These are phyloP conservation scores for Drechslerella dactyloides DNA, from an alignment of 2,329 filamentous ascomycete species.

Conservation along the genomic window DNA sequence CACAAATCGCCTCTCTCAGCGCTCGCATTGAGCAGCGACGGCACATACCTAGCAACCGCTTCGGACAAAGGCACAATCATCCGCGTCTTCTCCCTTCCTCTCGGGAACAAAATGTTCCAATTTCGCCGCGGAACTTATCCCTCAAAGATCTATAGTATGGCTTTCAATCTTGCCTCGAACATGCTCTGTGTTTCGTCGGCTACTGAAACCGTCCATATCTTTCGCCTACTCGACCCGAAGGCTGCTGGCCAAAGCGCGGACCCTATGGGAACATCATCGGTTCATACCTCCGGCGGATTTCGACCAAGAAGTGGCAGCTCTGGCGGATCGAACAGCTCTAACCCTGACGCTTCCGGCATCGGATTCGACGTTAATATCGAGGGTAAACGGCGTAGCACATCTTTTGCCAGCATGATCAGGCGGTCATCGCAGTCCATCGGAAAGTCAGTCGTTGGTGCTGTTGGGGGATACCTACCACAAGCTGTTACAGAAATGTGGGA, in stretches of 20 bases:
- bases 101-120: slow-evolving; percentile 91
- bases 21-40: slow-evolving; percentile 89
- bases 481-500: slow-evolving; percentile 99
- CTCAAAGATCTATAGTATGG: slow-evolving; percentile 93
- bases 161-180: slow-evolving; percentile 92
- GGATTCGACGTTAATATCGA: slow-evolving; percentile 54
- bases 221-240: slow-evolving; percentile 71
- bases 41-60: slow-evolving; percentile 87
- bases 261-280: slow-evolving; percentile 5
- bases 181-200: slow-evolving; percentile 94
- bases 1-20: slow-evolving; percentile 90
- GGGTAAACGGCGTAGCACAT: slow-evolving; percentile 64
- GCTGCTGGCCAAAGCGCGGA: slow-evolving; percentile 1
- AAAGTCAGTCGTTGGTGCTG: slow-evolving; percentile 82
- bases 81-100: slow-evolving; percentile 89
- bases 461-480: slow-evolving; percentile 88
- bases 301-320: slow-evolving; percentile 48
- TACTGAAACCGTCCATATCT: slow-evolving; percentile 95
- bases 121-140: slow-evolving; percentile 95
- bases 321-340: slow-evolving; percentile 40
- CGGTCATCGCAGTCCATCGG: slow-evolving; percentile 93
- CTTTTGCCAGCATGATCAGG: slow-evolving; percentile 87
- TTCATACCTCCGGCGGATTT: slow-evolving; percentile 22
- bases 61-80: slow-evolving; percentile 98
- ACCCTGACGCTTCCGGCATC: slow-evolving; percentile 51